Evolutionary conservation across 2,329 filamentous ascomycete species (phyloP), one percentile per base, ranked within the genome.

Genomic region (Colletotrichum cereale): DNA sequence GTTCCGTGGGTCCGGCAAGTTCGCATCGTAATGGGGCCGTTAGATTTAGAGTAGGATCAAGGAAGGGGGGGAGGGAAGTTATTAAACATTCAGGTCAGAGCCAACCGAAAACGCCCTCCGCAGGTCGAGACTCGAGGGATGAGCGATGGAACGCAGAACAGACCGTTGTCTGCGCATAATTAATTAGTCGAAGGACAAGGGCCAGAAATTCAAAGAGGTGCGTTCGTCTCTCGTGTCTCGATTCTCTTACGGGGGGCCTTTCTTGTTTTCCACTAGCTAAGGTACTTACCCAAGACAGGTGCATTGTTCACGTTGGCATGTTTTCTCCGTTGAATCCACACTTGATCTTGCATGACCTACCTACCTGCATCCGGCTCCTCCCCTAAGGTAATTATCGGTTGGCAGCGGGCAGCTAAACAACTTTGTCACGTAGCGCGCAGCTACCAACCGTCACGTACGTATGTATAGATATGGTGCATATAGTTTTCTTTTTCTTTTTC

Each of bases 371-470:
- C 50, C 21, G 66, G 48, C 66, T 66, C 55, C 52, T 52, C 47
- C 62, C 66, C 66, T 71, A n/a, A n/a, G n/a, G n/a, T n/a, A n/a
- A n/a, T n/a, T n/a, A 71, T 72, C 70, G 66, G 66, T 57, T 72
- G 38, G 14, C 57, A 42, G 6, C 38, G 58, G 64, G 57, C 52
- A 53, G n/a, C 64, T 62, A 55, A 52, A 36, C 12, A 47, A 24
- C 12, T 21, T n/a, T 29, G 29, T 62, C 36, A n/a, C 57, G 56
- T 36, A 18, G 42, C 52, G 50, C 42, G 68, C 40, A 55, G 36
- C 48, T 52, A 38, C 60, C 44, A 18, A n/a, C 34, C 29, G 24
- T 38, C 21, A 44, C 42, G 31, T 24, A 47, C 21, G 7, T 42
- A 42, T 2, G 42, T 44, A n/a, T 16, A 53, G 21, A 26, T 21